Evolutionary conservation across 192 early-diverging fungal species (phyloP), one percentile per base, ranked within the genome.

Genomic region (Mortierella antarctica): DNA sequence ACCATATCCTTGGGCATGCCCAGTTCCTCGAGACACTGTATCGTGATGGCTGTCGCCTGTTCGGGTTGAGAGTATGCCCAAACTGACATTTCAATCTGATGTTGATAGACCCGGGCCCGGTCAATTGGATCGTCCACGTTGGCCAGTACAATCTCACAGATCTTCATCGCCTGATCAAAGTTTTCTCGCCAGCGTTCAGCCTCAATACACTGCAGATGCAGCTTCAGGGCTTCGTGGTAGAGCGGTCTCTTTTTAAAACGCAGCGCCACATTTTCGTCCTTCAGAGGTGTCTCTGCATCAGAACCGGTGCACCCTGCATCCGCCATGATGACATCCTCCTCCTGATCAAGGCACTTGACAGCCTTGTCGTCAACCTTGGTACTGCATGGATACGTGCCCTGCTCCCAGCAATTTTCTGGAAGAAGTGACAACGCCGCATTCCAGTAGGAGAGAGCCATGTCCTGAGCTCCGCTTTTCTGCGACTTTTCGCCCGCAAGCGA

Each of bases 1-100:
- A 42, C 8, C 1, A 53, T 50, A 20, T 68, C 70, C 8, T 67
- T 40, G 5, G 61, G 44, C 40, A 69, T 57, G 4, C 77, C 77
- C 2, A 80, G 60, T 11, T 80, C 77, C 8, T 52, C 23, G 14
- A 80, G 15, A 21, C 77, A 71, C 23, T 64, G 70, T n/a, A 80
- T 49, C 11, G 77, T 63, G 41, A 72, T 68, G 12, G 48, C 23
- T 0, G 59, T 68, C 5, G 77, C 77, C 51, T 63, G 44, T 0
- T 63, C 70, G 2, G 77, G 54, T 18, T 44, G 39, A 10, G 62
- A 70, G n/a, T 68, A 80, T 0, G 77, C 77, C 77, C 77, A 80
- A 6, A 80, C 77, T 21, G 53, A 80, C 77, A 80, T 80, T 55
- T 80, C 77, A 18, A 80, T 80, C 63, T 80, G 77, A 6, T 80